Evolutionary conservation across 78 protist species (phyloP).

Genomic region (Dictyostelium purpureum): DNA sequence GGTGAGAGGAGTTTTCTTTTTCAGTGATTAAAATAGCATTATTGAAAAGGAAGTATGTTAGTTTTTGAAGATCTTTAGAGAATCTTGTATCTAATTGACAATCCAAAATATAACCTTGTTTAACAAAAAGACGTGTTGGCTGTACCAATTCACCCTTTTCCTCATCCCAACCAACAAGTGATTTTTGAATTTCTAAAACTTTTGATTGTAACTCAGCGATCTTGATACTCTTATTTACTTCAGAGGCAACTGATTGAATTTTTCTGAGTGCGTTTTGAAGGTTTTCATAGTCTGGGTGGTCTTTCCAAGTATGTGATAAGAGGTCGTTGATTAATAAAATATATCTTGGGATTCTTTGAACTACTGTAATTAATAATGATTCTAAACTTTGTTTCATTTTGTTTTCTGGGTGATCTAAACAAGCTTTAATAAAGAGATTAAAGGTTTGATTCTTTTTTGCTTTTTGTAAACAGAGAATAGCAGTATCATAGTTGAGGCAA

Average conservation of each 20-base stretch:
- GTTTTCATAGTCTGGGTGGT: constrained; percentile 35
- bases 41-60: constrained; percentile 33
- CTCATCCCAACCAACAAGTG: constrained; percentile 36
- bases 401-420: constrained; percentile 67
- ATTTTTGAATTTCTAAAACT: constrained; percentile 56
- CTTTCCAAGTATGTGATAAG: constrained; percentile 26
- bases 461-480: constrained; percentile 31
- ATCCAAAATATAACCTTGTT: constrained; percentile 17
- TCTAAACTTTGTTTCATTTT: constrained; percentile 43
- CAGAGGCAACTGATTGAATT: constrained; percentile 30
- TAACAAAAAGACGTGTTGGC: constrained; percentile 51
- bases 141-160: constrained; percentile 17
- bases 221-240: constrained; percentile 26
- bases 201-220: constrained; percentile 62
- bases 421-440: constrained; percentile 25
- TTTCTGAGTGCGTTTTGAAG: constrained; percentile 6
- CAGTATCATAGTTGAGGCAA: constrained; percentile 51
- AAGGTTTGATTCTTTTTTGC: constrained; percentile 55
- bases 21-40: constrained; percentile 19
- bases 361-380: constrained; percentile 36
- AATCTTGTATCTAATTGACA: constrained; percentile 57
- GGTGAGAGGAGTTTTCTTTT: background rate
- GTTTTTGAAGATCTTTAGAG: constrained; percentile 7
- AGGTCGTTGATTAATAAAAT: constrained; percentile 42
- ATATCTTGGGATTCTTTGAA: constrained; percentile 65